These are phyloP conservation scores for Daldinia sp. DNA, from an alignment of 2,329 filamentous ascomycete genomes.

Conservation along the genomic window DNA sequence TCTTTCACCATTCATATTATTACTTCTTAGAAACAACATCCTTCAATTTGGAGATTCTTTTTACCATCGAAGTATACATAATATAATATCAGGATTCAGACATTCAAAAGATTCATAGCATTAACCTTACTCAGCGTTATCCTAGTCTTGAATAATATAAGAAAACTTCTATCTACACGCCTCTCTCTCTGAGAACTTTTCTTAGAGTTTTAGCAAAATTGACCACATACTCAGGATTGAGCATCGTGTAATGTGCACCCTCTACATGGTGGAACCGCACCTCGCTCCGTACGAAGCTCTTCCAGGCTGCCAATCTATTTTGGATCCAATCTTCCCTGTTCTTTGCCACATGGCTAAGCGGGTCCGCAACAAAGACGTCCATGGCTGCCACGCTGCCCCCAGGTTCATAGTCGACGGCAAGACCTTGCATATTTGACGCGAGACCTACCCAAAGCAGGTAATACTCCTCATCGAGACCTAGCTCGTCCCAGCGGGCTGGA, in stretches of 20 bases:
- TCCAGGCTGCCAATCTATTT: conserved; percentile 52
- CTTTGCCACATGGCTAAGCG: conserved; percentile 49
- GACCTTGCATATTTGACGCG: conserved; percentile 53
- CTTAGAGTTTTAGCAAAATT: conserved; percentile 16
- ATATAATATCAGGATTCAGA: too few relatives aligned
- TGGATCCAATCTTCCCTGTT: conserved; percentile 51
- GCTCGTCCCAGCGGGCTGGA: conserved; percentile 40
- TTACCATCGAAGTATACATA: too few relatives aligned
- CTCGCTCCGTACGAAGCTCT: conserved; percentile 47
- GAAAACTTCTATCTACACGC: background rate
- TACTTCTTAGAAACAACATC: too few relatives aligned
- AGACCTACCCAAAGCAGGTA: conserved; percentile 55
- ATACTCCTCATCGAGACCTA: conserved; percentile 48
- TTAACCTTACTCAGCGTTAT: too few relatives aligned
- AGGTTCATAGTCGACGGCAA: conserved; percentile 59
- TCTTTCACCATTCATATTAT: too few relatives aligned
- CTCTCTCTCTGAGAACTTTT: conserved; percentile 13
- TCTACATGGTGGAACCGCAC: conserved; percentile 53
- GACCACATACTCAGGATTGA: conserved; percentile 37
- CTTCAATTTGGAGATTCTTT: too few relatives aligned
- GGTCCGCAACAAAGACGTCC: conserved; percentile 58
- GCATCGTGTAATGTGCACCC: conserved; percentile 57
- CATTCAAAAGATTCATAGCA: too few relatives aligned
- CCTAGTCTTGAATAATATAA: too few relatives aligned
- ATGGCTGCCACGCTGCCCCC: conserved; percentile 52